Conservation (phyloP, 345 rosid genomes). For the Eucalyptus polyanthemos region DNA sequence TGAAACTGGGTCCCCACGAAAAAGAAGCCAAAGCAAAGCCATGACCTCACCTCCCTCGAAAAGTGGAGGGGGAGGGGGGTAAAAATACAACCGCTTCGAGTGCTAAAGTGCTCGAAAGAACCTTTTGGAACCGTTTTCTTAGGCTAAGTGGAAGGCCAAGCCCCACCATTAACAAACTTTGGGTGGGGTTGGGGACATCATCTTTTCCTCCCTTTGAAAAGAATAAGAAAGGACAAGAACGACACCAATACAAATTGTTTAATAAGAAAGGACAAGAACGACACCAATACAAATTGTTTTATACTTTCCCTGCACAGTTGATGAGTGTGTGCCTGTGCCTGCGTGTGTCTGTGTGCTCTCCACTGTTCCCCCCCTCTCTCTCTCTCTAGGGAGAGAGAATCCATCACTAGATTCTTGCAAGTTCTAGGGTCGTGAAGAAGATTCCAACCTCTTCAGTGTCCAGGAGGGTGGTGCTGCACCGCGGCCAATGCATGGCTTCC, state of each 20-base stretch:
- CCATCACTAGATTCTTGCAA: background rate
- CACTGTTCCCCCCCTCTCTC: background rate
- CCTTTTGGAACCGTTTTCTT: constrained; percentile 1
- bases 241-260: background rate
- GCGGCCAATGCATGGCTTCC: background rate
- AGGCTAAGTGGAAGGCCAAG: background rate
- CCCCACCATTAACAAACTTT: constrained; percentile 1
- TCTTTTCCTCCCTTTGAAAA: background rate
- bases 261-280: background rate
- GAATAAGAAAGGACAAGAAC: background rate
- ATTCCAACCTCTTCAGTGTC: background rate
- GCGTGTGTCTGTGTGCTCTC: background rate
- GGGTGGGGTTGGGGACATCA: background rate
- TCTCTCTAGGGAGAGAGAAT: background rate
- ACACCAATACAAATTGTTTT: background rate
- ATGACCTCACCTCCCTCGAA: constrained; percentile 3
- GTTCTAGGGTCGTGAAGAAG: background rate
- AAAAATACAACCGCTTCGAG: background rate
- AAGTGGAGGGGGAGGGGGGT: background rate
- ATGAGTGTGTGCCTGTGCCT: background rate
- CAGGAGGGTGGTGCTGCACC: background rate
- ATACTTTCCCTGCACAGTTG: background rate
- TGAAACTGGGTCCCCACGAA: background rate
- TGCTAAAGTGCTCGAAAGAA: background rate
- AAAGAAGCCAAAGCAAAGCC: background rate